Evolutionary conservation across 805 yeast genomes (phyloP), one percentile per base, ranked within the genome.

Genomic region (Candida koratica): DNA sequence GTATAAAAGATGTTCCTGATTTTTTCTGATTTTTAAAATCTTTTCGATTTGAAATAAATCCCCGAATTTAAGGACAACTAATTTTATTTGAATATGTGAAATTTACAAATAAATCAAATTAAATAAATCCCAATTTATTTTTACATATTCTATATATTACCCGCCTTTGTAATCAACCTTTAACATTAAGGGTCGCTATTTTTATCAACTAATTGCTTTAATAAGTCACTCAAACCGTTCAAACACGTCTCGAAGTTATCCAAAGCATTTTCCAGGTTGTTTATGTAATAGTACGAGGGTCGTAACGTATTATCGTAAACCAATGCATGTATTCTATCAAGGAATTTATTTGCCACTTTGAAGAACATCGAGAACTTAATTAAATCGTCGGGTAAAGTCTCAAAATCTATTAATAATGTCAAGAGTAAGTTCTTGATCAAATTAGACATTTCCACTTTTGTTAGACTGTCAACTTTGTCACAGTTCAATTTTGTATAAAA

Each of bases 401-500:
- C 43, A 30, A 51, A 55, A 18, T 62, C 50, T 13, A 63, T 52
- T 24, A 61, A 49, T 25, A 67, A 45, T 25, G 60, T 52, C 11
- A 61, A 52, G 60, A 65, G 53, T 9, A 64, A 35, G 39, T 55
- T 54, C 33, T 65, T 65, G 40, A 64, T 44, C 19, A 57, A 27
- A 39, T 58, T 60, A 17, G 53, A 43, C 48, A 60, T 45, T 43
- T 62, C 61, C 7, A 43, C 41, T 34, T 45, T 51, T 16, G 54
- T 39, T 33, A 63, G 42, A 2, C 35, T 25, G 41, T 65, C 70
- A n/a, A 64, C 48, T 34, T 58, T 48, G 10, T 37, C 36, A 17
- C 64, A 48, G 27, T 56, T 52, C 12, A 61, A 46, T 25, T 51
- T 45, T 10, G 35, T 43, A 39, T 58, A 64, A 32, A 45, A 52